phyloP scores from a whole-genome alignment of 345 rosid genomes.

The Lenwebbia sp. region DNA sequence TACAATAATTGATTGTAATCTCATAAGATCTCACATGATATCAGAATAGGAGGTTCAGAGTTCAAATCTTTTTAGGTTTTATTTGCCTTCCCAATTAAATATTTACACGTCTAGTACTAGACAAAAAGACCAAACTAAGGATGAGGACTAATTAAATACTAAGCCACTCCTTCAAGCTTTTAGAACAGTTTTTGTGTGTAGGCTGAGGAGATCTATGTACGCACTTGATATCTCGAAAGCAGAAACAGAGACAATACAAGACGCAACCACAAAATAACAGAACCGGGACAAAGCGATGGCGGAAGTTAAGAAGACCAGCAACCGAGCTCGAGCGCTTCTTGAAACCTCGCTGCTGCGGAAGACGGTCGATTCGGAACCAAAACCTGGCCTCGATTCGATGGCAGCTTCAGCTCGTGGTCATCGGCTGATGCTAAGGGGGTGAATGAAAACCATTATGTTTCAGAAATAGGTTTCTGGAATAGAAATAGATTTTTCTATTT shows the following conservation, averaged over 20 bases:
- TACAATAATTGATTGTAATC: background rate
- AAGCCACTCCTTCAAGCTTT: background rate
- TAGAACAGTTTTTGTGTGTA: background rate
- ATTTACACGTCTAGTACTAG: too few relatives aligned
- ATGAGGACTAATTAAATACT: background rate
- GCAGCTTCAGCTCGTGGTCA: background rate
- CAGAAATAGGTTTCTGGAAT: too few relatives aligned
- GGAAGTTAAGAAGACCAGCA: constrained; percentile 3
- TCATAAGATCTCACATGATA: too few relatives aligned
- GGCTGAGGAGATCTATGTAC: background rate
- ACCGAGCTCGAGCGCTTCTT: constrained; percentile 1
- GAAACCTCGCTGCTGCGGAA: background rate
- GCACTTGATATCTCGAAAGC: background rate
- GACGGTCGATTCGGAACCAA: background rate
- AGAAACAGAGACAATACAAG: background rate
- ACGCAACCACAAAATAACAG: background rate
- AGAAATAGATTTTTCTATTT: too few relatives aligned
- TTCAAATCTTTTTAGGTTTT: too few relatives aligned
- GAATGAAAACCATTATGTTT: too few relatives aligned
- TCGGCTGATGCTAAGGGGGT: background rate
- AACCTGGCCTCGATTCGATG: background rate
- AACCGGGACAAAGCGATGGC: background rate
- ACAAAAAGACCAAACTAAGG: too few relatives aligned
- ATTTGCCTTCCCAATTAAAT: too few relatives aligned
- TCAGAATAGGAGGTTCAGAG: too few relatives aligned